Base-by-base conservation (phyloP, 495 filamentous ascomycete species). In the Arthonia radiata region DNA sequence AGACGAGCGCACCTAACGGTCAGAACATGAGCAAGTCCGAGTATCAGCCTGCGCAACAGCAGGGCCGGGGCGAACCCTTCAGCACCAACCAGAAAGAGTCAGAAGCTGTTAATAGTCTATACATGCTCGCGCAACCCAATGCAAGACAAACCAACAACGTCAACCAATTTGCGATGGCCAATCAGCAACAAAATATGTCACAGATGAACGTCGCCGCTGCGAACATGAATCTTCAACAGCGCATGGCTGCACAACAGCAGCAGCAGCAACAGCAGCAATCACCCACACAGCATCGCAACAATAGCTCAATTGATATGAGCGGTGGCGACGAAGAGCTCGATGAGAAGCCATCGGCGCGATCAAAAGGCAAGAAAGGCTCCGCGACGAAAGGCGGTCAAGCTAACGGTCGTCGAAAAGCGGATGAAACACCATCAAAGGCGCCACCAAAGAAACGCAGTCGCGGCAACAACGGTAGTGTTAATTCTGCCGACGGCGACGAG, bases 61-160 rank as follows among this genome's bases (percentile, higher is more conserved):
- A n/a, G n/a, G n/a, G n/a, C n/a, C n/a, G n/a, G n/a, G n/a, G 58
- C 14, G 64, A 73, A 31, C 56, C 67, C 5, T 81, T 79, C 37
- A 69, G n/a, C n/a, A n/a, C n/a, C n/a, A n/a, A 75, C 31, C 69
- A 79, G 18, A 78, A 89, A 39, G 82, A 93, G 15, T 86, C 80
- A 31, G 82, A 92, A 52, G 86, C 86, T 13, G 86, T 86, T 16
- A 97, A 93, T 40, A 83, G 89, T 8, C 59, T 97, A 2, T 93
- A 73, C 41, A 69, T 93, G 57, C 53, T 97, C 23, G 82, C 89
- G 4, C 72, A 79, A 44, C 53, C 62, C 17, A 40, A 38, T 25
- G 38, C 36, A 15, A 35, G 13, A n/a, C n/a, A n/a, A n/a, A n/a
- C n/a, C 26, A 48, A 58, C 4, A 75, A 72, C 41, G 45, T 50